Evolutionary conservation across 2,329 filamentous ascomycete genomes (phyloP).

Genomic region (Claviceps fusiformis): DNA sequence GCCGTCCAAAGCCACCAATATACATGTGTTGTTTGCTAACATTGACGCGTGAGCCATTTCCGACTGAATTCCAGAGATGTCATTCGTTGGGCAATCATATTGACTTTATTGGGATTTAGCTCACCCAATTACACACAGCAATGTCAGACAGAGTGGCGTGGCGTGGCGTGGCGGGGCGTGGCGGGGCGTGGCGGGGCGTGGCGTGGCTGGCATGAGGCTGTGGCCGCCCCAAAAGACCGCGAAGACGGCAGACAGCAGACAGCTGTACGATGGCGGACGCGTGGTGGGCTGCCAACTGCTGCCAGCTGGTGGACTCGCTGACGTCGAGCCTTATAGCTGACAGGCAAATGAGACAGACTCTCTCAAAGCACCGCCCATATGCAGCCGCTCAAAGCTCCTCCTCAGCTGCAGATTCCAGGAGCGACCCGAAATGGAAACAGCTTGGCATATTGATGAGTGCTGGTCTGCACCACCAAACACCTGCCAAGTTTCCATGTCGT

Average conservation of each 20-base stretch:
- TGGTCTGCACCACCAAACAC: background rate
- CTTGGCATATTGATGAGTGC: background rate
- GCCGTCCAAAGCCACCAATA: background rate
- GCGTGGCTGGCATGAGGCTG: background rate
- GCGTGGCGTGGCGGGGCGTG: background rate
- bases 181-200: too few relatives aligned
- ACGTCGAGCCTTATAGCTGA: background rate
- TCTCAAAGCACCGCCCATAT: background rate
- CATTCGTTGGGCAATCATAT: background rate
- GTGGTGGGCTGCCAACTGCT: too few relatives aligned
- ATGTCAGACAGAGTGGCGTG: too few relatives aligned
- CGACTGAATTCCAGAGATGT: background rate
- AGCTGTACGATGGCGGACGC: background rate
- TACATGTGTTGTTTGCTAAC: background rate
- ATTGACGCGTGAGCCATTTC: background rate
- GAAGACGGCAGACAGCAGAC: background rate
- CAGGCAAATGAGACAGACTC: background rate
- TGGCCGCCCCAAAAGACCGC: constrained; percentile 3
- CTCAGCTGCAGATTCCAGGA: background rate
- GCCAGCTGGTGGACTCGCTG: background rate
- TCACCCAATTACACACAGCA: background rate
- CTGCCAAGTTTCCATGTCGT: background rate
- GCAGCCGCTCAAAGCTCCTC: background rate
- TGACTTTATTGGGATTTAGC: background rate
- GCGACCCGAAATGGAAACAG: background rate